These are phyloP conservation scores for Aspergillus baeticus DNA, from an alignment of 495 filamentous ascomycete species.

Conservation along the genomic window DNA sequence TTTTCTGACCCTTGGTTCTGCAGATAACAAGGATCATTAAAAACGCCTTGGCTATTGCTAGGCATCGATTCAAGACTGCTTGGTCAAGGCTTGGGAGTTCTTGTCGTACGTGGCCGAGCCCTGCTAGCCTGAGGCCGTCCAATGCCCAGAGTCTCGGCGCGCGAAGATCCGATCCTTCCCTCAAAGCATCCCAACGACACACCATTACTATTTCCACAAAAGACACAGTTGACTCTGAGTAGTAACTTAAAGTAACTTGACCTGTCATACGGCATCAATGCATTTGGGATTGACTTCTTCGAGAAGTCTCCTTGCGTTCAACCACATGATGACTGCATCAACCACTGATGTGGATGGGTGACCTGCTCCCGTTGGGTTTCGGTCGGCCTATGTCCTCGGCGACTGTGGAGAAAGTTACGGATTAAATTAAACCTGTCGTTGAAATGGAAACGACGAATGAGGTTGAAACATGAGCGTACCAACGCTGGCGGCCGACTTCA, in stretches of 20 bases:
- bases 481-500: too few species aligned
- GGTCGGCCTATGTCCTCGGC: not conserved
- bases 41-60: not conserved
- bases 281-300: not conserved
- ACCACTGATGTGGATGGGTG: not conserved
- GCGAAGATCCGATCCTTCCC: not conserved
- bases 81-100: slow-evolving; percentile 5
- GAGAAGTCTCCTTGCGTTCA: not conserved
- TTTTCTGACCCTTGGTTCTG: not conserved
- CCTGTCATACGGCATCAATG: not conserved
- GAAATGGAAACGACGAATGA: too few species aligned
- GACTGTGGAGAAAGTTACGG: not conserved
- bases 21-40: not conserved
- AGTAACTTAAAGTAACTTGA: not conserved
- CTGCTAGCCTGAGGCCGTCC: not conserved
- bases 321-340: not conserved
- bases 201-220: not conserved
- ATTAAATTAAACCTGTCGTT: too few species aligned
- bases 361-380: not conserved
- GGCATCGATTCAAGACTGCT: not conserved
- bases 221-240: not conserved
- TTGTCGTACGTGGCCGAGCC: not conserved
- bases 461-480: too few species aligned
- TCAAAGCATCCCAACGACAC: not conserved
- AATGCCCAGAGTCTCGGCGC: not conserved